Evolutionary conservation across 2,329 filamentous ascomycete species (phyloP), one percentile per base, ranked within the genome.

Genomic region (Aspergillus sclerotialis): DNA sequence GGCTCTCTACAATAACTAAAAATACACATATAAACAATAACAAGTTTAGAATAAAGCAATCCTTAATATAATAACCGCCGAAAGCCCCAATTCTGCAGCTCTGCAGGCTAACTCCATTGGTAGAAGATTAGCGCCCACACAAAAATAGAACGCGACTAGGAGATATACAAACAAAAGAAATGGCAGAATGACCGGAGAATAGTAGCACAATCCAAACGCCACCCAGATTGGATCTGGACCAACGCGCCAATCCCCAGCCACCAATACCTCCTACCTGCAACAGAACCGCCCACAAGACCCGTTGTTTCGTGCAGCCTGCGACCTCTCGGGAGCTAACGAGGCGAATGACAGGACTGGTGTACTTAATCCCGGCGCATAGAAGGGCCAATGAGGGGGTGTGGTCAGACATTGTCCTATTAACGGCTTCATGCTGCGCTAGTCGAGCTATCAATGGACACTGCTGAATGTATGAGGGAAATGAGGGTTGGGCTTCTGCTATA

Each of bases 101-200:
- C 45, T 48, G 40, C 49, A 53, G 34, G 40, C 48, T 54, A 53
- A 40, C 50, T n/a, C n/a, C n/a, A n/a, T n/a, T n/a, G n/a, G n/a
- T n/a, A n/a, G n/a, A n/a, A n/a, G n/a, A n/a, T n/a, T n/a, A n/a
- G n/a, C n/a, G n/a, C n/a, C n/a, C n/a, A n/a, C n/a, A n/a, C n/a
- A n/a, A n/a, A n/a, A n/a, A n/a, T n/a, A n/a, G n/a, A n/a, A n/a
- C n/a, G n/a, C n/a, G n/a, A n/a, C n/a, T n/a, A n/a, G n/a, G n/a
- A n/a, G n/a, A n/a, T n/a, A n/a, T n/a, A n/a, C n/a, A n/a, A n/a
- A n/a, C n/a, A n/a, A n/a, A n/a, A n/a, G n/a, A n/a, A n/a, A n/a
- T n/a, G n/a, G n/a, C n/a, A n/a, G n/a, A n/a, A n/a, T n/a, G n/a
- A n/a, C n/a, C n/a, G 19, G 19, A 10, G 10, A 23, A 23, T 23